Evolutionary conservation across 441 rosid genomes (phyloP).

Genomic region (Gossypium lobatum): DNA sequence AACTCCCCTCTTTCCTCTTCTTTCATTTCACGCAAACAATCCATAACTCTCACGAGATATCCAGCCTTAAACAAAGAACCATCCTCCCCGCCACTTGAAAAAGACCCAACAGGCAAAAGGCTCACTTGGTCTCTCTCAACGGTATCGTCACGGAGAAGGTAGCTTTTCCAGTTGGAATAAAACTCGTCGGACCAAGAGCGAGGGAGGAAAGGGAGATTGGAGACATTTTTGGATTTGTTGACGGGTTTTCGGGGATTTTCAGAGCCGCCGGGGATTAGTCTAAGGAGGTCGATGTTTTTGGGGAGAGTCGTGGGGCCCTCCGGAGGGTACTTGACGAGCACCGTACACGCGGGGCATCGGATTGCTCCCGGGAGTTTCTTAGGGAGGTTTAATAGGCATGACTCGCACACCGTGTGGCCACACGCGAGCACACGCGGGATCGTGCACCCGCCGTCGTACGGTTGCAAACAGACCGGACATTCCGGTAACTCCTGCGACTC

Average conservation of each 20-base stretch:
- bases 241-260: conserved; percentile 14
- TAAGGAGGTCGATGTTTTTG: conserved; percentile 87
- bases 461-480: conserved; percentile 80
- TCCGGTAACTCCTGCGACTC: conserved; percentile 70
- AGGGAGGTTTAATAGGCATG: conserved; percentile 56
- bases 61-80: conserved; percentile 40
- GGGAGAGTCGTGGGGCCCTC: conserved; percentile 74
- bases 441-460: conserved; percentile 50
- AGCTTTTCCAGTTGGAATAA: conserved; percentile 54
- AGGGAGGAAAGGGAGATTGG: conserved; percentile 29
- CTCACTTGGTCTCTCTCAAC: conserved; percentile 37
- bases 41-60: conserved; percentile 46
- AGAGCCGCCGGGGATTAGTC: conserved; percentile 36
- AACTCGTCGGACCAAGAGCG: conserved; percentile 64
- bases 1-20: conserved; percentile 43
- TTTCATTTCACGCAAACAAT: conserved; percentile 44
- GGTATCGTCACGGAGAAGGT: conserved; percentile 41
- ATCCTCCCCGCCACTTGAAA: conserved; percentile 18
- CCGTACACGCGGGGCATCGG: conserved; percentile 86
- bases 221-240: not conserved
- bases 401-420: conserved; percentile 79
- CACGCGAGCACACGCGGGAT: conserved; percentile 80
- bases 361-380: conserved; percentile 53
- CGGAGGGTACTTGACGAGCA: conserved; percentile 66
- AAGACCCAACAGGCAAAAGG: conserved; percentile 43